Percentiles rank a stretch among this genome's conserved stretches.
These are phyloP conservation scores for Elongisporangium anandrum DNA, from an alignment of 352 stramenopile genomes.

Conservation along the genomic window DNA sequence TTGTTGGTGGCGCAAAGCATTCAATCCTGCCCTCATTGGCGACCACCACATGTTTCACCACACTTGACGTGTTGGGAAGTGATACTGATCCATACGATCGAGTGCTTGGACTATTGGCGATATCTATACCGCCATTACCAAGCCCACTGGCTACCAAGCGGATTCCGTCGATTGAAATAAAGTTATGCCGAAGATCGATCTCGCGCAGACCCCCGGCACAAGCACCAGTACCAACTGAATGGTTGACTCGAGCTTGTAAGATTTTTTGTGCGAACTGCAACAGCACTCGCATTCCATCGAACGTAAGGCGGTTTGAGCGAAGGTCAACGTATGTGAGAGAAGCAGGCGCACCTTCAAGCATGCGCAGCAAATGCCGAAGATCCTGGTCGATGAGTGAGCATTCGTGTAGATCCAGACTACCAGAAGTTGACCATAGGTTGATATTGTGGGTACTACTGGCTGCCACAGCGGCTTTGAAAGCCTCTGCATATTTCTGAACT, in stretches of 20 bases:
- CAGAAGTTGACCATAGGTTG: slow-evolving; percentile 4
- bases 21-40: slow-evolving; percentile 47
- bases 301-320: slow-evolving; percentile 52
- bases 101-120: background rate
- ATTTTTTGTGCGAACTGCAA: slow-evolving; percentile 25
- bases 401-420: slow-evolving; percentile 37
- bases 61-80: background rate
- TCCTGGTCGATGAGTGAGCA: slow-evolving; percentile 57
- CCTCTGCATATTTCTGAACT: slow-evolving; percentile 25
- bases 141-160: slow-evolving; percentile 44
- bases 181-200: slow-evolving; percentile 69
- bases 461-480: slow-evolving; percentile 9
- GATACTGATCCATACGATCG: slow-evolving; percentile 1
- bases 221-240: background rate
- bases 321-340: slow-evolving; percentile 42
- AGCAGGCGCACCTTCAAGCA: slow-evolving; percentile 20
- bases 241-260: slow-evolving; percentile 3
- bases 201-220: slow-evolving; percentile 17
- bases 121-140: slow-evolving; percentile 17
- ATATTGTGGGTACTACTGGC: background rate
- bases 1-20: slow-evolving; percentile 24
- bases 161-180: slow-evolving; percentile 59
- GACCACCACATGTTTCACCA: slow-evolving; percentile 37
- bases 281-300: slow-evolving; percentile 34
- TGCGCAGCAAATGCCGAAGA: slow-evolving; percentile 28